Evolutionary conservation across 1,284 basidiomycete genomes (phyloP), one percentile per base, ranked within the genome.

Genomic region (Sanghuangporus sanghuang): DNA sequence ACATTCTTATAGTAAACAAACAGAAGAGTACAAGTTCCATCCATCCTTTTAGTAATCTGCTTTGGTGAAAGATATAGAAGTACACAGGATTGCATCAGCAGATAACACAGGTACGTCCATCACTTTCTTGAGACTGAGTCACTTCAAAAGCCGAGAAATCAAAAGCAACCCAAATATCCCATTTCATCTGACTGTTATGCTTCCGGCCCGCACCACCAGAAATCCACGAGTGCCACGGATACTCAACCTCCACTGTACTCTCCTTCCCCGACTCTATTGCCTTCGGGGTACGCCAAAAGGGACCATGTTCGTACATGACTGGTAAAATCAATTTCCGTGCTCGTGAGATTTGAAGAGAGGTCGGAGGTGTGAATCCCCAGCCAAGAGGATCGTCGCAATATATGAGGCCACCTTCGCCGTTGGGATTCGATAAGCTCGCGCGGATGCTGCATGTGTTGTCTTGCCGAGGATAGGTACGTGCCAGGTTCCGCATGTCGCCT

Each of bases 191-290:
- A 21, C 54, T 46, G 1, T 23, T 14, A 11, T 27, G 21, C 32
- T 55, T 60, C 39, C 21, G 57, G 21, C 36, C 55, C 3, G 35
- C 48, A 11, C 49, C 14, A 14, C 64, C 57, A 7, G 60, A 49
- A 11, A 53, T 50, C 64, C 64, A 65, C 2, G 60, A 48, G 49
- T 65, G 64, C 64, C 64, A 65, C 5, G 64, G 64, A 53, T 65
- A 65, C 53, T 65, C 56, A 12, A 59, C 39, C 23, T 36, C 55
- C 38, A 38, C 21, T 32, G 39, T 57, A 42, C 42, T 46, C 42
- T 38, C 55, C 9, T 52, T 18, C 5, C 14, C 56, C 42, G 56
- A 11, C 14, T 27, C 32, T 46, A 27, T 57, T 50, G 38, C 36
- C 52, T 56, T 48, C 16, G 39, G 12, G 16, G 35, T n/a, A 8